A percentile compares a stretch with the other conserved stretches of the same genome.
Evolutionary conservation across 495 filamentous ascomycete species (phyloP).

Genomic region (Xylaria palmicola): DNA sequence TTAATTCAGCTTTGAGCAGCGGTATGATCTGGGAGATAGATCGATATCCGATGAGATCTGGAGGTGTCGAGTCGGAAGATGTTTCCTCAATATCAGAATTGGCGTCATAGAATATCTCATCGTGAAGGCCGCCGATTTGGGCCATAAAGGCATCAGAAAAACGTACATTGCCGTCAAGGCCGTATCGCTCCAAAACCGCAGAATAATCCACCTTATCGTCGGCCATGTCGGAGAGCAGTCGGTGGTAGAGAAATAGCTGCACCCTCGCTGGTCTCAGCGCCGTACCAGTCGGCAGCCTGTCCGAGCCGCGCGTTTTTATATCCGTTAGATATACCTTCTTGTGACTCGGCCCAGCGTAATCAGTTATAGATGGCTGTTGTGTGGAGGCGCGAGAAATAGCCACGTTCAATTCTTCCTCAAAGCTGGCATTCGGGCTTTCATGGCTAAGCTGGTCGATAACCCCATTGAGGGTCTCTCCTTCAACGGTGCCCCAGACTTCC

Average conservation of each 20-base stretch:
- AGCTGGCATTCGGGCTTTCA: constrained; percentile 66
- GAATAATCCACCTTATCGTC: constrained; percentile 66
- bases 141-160: constrained; percentile 82
- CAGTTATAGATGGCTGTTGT: constrained; percentile 27
- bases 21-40: constrained; percentile 40
- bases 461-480: constrained; percentile 82
- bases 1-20: constrained; percentile 47
- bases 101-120: constrained; percentile 49
- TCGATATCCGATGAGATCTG: constrained; percentile 43
- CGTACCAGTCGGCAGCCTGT: constrained; percentile 60
- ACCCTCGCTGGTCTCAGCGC: constrained; percentile 76
- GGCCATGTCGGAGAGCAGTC: constrained; percentile 75
- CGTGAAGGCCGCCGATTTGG: constrained; percentile 69
- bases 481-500: constrained; percentile 86
- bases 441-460: constrained; percentile 87
- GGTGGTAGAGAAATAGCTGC: constrained; percentile 89
- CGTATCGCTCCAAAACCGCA: constrained; percentile 66
- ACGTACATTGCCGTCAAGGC: constrained; percentile 56
- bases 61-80: constrained; percentile 16
- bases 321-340: constrained; percentile 77
- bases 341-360: constrained; percentile 59
- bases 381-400: constrained; percentile 24
- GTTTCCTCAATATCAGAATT: constrained; percentile 23
- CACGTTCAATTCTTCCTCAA: constrained; percentile 55
- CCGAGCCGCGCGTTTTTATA: constrained; percentile 75